phyloP scores from a whole-genome alignment of 2,329 filamentous ascomycete genomes.

The Camillea tinctor region DNA sequence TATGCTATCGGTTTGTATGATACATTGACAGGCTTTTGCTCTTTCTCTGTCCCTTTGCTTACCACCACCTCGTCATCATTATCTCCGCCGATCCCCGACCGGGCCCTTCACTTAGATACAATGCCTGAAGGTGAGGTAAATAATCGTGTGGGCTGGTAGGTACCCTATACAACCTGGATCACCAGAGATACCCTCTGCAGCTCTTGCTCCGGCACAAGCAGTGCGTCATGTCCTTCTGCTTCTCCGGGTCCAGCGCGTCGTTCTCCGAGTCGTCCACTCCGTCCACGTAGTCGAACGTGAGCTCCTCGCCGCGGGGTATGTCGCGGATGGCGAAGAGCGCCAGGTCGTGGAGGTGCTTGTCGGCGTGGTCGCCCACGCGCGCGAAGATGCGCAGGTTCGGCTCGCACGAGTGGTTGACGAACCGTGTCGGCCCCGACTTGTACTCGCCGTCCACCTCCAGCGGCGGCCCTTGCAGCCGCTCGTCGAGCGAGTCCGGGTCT shows the following conservation, averaged over 20 bases:
- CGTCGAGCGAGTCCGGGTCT: conserved; percentile 53
- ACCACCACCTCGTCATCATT: no score
- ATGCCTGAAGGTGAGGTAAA: background rate
- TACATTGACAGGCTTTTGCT: no score
- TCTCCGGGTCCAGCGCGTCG: conserved; percentile 49
- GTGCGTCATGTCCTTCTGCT: conserved; percentile 52
- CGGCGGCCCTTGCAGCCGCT: conserved; percentile 53
- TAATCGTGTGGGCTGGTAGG: no score
- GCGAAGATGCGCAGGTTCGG: conserved; percentile 80
- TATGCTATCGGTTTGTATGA: no score
- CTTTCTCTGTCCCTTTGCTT: no score
- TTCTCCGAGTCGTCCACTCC: conserved; percentile 52
- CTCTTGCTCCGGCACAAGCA: conserved; percentile 64
- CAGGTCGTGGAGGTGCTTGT: conserved; percentile 72
- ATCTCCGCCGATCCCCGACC: no score
- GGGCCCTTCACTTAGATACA: no score
- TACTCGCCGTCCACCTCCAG: conserved; percentile 71
- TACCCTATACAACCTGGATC: conserved; percentile 7
- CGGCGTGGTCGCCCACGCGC: conserved; percentile 72
- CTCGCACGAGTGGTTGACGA: conserved; percentile 81
- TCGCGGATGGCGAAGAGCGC: conserved; percentile 71
- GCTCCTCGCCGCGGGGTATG: conserved; percentile 64
- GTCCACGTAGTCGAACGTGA: conserved; percentile 80
- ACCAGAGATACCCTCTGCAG: conserved; percentile 72
- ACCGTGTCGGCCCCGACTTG: conserved; percentile 74